phyloP scores from a whole-genome alignment of 1,284 basidiomycete species.

The Cutaneotrichosporon spelunceum region DNA sequence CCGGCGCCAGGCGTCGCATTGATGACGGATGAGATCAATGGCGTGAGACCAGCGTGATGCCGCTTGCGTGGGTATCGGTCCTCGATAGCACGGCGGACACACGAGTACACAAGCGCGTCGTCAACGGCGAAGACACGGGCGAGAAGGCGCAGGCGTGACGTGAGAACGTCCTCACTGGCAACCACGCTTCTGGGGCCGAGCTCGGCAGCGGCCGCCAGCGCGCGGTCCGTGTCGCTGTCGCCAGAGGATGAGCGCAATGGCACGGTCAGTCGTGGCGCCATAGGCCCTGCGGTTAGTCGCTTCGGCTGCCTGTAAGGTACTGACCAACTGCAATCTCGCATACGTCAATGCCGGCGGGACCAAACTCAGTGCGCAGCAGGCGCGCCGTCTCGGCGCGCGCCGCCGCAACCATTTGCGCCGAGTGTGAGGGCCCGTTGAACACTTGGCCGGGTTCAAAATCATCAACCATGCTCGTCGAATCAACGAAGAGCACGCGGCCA shows the following conservation, averaged over 20 bases:
- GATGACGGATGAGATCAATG: slow-evolving; percentile 30
- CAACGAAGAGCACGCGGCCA: slow-evolving; percentile 42
- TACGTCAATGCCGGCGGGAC: slow-evolving; percentile 35
- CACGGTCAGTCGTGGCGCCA: slow-evolving; percentile 25
- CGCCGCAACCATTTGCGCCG: slow-evolving; percentile 29
- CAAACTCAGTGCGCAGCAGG: slow-evolving; percentile 34
- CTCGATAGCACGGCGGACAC: slow-evolving; percentile 43
- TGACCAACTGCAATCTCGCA: slow-evolving; percentile 46
- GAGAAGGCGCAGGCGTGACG: slow-evolving; percentile 31
- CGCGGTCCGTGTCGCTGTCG: slow-evolving; percentile 28
- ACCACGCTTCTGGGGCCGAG: background rate
- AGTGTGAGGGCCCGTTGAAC: slow-evolving; percentile 11
- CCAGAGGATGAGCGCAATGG: slow-evolving; percentile 28
- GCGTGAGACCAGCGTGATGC: slow-evolving; percentile 40
- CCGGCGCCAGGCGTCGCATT: slow-evolving; percentile 32
- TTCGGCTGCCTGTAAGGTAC: slow-evolving; percentile 12
- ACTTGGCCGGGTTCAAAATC: slow-evolving; percentile 10
- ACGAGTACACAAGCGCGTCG: slow-evolving; percentile 44
- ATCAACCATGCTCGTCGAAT: slow-evolving; percentile 33
- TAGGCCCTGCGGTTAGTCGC: slow-evolving; percentile 26
- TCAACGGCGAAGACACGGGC: slow-evolving; percentile 44
- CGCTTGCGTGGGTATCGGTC: slow-evolving; percentile 39
- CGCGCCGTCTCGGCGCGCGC: slow-evolving; percentile 34
- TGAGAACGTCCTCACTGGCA: slow-evolving; percentile 14
- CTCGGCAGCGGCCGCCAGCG: slow-evolving; percentile 7